Evolutionary conservation across 345 rosid genomes (phyloP).

Genomic region (Syzygium oleosum): DNA sequence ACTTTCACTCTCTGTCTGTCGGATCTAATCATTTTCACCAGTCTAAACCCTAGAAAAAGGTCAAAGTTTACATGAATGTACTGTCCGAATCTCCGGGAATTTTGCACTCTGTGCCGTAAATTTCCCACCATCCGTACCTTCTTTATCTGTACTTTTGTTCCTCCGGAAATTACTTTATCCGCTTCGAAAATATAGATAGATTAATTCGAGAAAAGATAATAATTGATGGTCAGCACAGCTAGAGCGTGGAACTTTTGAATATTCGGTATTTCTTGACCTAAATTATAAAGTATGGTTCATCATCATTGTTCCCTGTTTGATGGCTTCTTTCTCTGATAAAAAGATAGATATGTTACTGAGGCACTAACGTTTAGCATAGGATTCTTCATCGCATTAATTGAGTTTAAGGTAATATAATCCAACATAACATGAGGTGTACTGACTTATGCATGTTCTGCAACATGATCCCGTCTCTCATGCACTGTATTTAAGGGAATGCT

Average conservation of each 20-base stretch:
- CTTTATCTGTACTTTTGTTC: background rate
- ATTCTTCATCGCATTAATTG: background rate
- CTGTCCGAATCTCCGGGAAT: background rate
- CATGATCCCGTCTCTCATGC: background rate
- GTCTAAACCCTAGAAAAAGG: background rate
- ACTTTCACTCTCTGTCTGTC: background rate
- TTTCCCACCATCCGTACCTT: background rate
- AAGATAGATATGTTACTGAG: background rate
- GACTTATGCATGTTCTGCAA: background rate
- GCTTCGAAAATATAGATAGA: background rate
- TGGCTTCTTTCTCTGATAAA: background rate
- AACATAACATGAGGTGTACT: background rate
- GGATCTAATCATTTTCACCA: background rate
- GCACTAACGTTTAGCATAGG: background rate
- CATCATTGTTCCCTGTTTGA: background rate
- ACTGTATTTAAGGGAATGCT: background rate
- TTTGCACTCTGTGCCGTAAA: background rate
- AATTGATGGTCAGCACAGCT: background rate
- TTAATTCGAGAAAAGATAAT: background rate
- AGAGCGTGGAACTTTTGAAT: background rate
- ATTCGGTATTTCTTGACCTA: background rate
- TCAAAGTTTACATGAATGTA: background rate
- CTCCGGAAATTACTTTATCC: background rate
- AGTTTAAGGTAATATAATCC: background rate
- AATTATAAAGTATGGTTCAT: background rate